Conservation (phyloP, 345 rosid genomes). For the Salix viminalis region DNA sequence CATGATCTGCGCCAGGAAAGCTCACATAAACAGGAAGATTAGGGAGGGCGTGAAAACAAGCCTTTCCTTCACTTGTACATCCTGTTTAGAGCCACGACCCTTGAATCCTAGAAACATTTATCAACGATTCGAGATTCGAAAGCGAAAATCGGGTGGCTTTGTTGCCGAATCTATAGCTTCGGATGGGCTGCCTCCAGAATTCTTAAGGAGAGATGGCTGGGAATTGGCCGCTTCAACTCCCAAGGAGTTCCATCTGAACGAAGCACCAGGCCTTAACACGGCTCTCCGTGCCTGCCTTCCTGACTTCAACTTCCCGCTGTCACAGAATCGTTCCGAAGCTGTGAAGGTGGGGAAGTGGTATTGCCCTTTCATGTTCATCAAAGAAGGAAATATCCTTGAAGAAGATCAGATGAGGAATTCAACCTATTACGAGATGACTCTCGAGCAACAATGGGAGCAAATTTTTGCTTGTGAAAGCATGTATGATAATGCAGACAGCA, state of each 20-base stretch:
- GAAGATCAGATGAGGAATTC: conserved; percentile 13
- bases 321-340: neutral
- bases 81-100: conserved; percentile 5
- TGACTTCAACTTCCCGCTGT: conserved; percentile 1
- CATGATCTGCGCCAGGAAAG: conserved; percentile 3
- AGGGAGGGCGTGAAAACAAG: conserved; percentile 19
- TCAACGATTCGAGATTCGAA: conserved; percentile 13
- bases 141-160: neutral
- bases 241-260: conserved; percentile 4
- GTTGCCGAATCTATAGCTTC: conserved; percentile 4
- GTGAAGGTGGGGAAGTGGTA: conserved; percentile 24
- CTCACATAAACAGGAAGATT: conserved; percentile 1
- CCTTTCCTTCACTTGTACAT: neutral
- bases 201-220: conserved; percentile 23
- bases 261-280: conserved; percentile 20
- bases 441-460: conserved; percentile 18
- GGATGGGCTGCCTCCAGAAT: conserved; percentile 12
- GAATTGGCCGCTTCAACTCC: neutral
- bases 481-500: neutral
- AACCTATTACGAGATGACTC: conserved; percentile 14
- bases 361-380: conserved; percentile 19
- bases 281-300: conserved; percentile 12
- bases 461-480: neutral
- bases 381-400: neutral
- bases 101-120: neutral